Evolutionary conservation across 2,329 filamentous ascomycete species (phyloP).

Genomic region (Cordyceps cicadae): DNA sequence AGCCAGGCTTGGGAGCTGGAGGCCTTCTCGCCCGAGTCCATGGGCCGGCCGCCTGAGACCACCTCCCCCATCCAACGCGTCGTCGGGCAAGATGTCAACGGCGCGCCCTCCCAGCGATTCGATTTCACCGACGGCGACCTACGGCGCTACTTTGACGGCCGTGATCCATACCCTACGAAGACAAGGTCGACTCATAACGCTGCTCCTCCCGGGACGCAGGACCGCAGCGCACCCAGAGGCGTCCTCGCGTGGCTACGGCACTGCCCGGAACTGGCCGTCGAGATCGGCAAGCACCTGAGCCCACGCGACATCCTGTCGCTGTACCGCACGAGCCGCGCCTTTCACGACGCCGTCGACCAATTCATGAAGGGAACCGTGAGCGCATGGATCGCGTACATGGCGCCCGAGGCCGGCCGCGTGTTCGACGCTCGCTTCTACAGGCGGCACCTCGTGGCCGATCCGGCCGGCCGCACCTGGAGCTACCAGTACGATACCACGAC

Average conservation of each 20-base stretch:
- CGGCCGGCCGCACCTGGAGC: conserved; percentile 36
- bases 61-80: conserved; percentile 13
- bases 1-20: background rate
- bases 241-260: conserved; percentile 35
- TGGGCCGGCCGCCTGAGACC: background rate
- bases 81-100: conserved; percentile 2
- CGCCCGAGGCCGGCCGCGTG: conserved; percentile 45
- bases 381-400: conserved; percentile 43
- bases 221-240: background rate
- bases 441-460: conserved; percentile 51
- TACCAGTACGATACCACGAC: conserved; percentile 14
- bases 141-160: conserved; percentile 21
- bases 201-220: background rate
- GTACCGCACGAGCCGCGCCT: conserved; percentile 55
- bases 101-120: conserved; percentile 19
- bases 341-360: conserved; percentile 52
- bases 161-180: conserved; percentile 21
- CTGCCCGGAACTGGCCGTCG: conserved; percentile 44
- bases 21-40: background rate
- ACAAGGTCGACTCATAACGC: too few relatives aligned
- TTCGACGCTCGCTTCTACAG: conserved; percentile 56
- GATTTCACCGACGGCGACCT: conserved; percentile 22
- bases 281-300: conserved; percentile 46
- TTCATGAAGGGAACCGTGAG: conserved; percentile 52
- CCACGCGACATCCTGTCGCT: conserved; percentile 52